Percentiles rank a stretch among this genome's conserved stretches.
phyloP scores from a whole-genome alignment of 345 rosid genomes.

The Boechera stricta region DNA sequence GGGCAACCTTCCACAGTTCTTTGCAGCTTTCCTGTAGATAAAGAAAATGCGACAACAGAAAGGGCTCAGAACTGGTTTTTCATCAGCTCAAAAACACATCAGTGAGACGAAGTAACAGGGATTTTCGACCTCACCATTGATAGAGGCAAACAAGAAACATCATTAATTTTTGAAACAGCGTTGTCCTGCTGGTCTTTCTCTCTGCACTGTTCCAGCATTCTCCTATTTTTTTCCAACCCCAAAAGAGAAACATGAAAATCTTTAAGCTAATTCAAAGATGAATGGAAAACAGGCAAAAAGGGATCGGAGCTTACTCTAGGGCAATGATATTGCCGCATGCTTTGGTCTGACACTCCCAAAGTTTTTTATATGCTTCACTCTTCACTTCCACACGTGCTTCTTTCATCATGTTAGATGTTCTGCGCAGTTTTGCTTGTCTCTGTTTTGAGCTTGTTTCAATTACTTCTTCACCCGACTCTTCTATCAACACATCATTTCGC shows the following conservation, averaged over 20 bases:
- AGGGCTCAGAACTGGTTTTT: background rate
- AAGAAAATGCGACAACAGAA: background rate
- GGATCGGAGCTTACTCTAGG: constrained; percentile 31
- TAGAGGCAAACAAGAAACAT: constrained; percentile 35
- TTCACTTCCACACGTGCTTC: constrained; percentile 33
- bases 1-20: constrained; percentile 32
- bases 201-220: constrained; percentile 41
- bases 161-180: constrained; percentile 26
- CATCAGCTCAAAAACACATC: constrained; percentile 12
- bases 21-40: constrained; percentile 43
- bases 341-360: constrained; percentile 36
- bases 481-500: constrained; percentile 26
- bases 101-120: constrained; percentile 19
- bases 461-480: constrained; percentile 27
- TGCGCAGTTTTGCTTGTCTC: background rate
- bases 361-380: constrained; percentile 38
- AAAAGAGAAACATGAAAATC: constrained; percentile 17
- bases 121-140: constrained; percentile 32
- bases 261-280: constrained; percentile 17
- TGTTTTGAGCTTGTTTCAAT: constrained; percentile 7
- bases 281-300: background rate
- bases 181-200: constrained; percentile 35
- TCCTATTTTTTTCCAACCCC: constrained; percentile 15
- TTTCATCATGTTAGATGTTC: constrained; percentile 18
- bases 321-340: constrained; percentile 39